Evolutionary conservation across 768 basidiomycete genomes (phyloP), one percentile per base, ranked within the genome.

Genomic region (Termitomyces sp.): DNA sequence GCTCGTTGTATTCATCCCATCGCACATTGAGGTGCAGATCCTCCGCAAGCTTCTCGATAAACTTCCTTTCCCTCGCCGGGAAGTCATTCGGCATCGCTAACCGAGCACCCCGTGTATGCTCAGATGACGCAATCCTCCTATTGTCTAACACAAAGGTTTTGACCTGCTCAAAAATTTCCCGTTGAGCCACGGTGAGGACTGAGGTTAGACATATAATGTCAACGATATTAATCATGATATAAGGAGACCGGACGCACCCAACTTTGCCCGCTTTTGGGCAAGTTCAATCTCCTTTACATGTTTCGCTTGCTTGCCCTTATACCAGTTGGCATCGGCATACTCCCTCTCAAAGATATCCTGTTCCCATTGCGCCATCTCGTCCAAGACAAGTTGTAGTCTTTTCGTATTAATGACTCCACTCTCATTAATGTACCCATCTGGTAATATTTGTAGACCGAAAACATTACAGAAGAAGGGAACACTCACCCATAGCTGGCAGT

Each of bases 1-100:
- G 76, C 7, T 89, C 90, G 60, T 94, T 90, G 63, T 86, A 94
- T 67, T 95, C 94, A 67, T 98, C 96, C 93, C 94, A 99, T n/a
- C 87, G 76, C 28, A 95, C 67, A 22, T 72, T 79, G 13, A 98
- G 79, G 67, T 92, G 86, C 45, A 98, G 70, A 49, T 94, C 87
- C 41, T 83, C 79, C 5, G 89, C 86, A 22, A 99, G 77, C 28
- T 81, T 84, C 40, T 74, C 79, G 35, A 98, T 85, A 66, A 98
- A 98, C 50, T 76, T 77, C 44, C 90, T 80, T 60, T 98, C 94
- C 43, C 85, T 77, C 5, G 92, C 86, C 0, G 91, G 79, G 71
- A 96, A 88, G 16, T 77, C 79, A 66, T 96, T 96, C 24, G 81
- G 82, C 76, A 98, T 80, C 11, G 83, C 72, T 48, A 96, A 74